Percentiles rank a stretch among this genome's conserved stretches.
phyloP scores from a whole-genome alignment of 1,284 basidiomycete species.

The Moniliella sp. region DNA sequence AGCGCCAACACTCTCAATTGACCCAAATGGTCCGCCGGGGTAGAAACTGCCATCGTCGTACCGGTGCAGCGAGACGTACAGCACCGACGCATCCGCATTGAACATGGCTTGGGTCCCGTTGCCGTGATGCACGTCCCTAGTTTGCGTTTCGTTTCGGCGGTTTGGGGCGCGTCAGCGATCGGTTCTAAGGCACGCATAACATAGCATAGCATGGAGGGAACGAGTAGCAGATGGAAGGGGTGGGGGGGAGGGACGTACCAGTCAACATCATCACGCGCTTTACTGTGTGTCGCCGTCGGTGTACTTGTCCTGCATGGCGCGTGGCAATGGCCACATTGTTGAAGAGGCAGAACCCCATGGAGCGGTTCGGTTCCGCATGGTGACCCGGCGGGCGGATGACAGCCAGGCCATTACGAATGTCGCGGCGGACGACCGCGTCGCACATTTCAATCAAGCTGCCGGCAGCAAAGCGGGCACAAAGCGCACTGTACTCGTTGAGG shows the following conservation, averaged over 20 bases:
- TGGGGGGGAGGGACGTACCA: too few relatives aligned
- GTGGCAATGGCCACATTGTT: constrained; percentile 91
- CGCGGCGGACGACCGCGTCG: constrained; percentile 3
- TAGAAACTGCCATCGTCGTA: constrained; percentile 67
- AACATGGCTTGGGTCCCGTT: constrained; percentile 93
- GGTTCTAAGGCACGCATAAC: too few relatives aligned
- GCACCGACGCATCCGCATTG: constrained; percentile 64
- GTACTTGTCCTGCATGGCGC: constrained; percentile 40
- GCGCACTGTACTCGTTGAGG: constrained; percentile 3
- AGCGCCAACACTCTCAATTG: constrained; percentile 60
- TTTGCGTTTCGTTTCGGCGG: constrained; percentile 52
- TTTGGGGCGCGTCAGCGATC: too few relatives aligned
- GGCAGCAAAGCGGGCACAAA: constrained; percentile 3
- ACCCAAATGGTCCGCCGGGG: constrained; percentile 71
- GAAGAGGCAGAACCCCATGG: constrained; percentile 98
- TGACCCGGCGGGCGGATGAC: constrained; percentile 5
- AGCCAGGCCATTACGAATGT: constrained; percentile 5
- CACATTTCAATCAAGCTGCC: constrained; percentile 3
- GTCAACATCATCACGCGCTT: too few relatives aligned
- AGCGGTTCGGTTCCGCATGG: constrained; percentile 87
- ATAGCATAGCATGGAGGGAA: too few relatives aligned
- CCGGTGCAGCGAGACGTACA: constrained; percentile 90
- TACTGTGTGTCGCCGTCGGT: too few relatives aligned
- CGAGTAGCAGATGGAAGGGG: too few relatives aligned
- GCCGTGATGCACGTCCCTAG: constrained; percentile 93